phyloP scores from a whole-genome alignment of 1,284 basidiomycete species.

The Ceratobasidium sp. region DNA sequence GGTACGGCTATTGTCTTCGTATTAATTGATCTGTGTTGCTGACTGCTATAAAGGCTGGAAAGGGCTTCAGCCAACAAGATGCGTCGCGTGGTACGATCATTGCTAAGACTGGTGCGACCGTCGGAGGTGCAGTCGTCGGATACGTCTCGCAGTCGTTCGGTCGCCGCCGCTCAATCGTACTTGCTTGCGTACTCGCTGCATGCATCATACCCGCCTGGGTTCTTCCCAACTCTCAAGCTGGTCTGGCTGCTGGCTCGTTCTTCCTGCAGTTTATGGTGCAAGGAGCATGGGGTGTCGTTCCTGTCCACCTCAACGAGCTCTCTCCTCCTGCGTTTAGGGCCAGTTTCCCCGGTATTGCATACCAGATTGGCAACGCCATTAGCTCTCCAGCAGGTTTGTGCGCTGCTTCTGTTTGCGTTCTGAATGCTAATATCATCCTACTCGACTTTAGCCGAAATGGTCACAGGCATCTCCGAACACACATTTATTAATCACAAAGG shows the following conservation, averaged over 20 bases:
- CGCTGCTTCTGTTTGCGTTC: slow-evolving; percentile 46
- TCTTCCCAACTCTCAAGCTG: slow-evolving; percentile 68
- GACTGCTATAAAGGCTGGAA: slow-evolving; percentile 44
- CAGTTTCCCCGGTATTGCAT: slow-evolving; percentile 54
- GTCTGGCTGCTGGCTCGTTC: slow-evolving; percentile 81
- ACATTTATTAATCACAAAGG: slow-evolving; percentile 15
- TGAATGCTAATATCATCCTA: no score
- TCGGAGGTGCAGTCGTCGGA: slow-evolving; percentile 81
- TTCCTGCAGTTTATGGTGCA: slow-evolving; percentile 78
- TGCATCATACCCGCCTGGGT: slow-evolving; percentile 75
- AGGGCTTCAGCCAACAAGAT: slow-evolving; percentile 56
- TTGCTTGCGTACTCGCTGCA: slow-evolving; percentile 48
- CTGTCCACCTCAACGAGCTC: slow-evolving; percentile 54
- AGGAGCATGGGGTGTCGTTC: slow-evolving; percentile 47
- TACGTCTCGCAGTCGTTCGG: slow-evolving; percentile 85
- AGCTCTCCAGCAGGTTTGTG: slow-evolving; percentile 36
- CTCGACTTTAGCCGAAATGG: neutral
- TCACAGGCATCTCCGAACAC: slow-evolving; percentile 21
- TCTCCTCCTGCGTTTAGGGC: slow-evolving; percentile 56
- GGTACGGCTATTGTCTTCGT: slow-evolving; percentile 7
- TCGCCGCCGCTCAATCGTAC: slow-evolving; percentile 83
- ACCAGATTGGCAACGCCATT: slow-evolving; percentile 54
- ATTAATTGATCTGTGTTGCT: neutral
- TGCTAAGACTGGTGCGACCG: slow-evolving; percentile 79
- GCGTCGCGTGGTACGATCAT: slow-evolving; percentile 91